Conservation (phyloP, 1,284 basidiomycete species). For the Anthracocystis walkeri region DNA sequence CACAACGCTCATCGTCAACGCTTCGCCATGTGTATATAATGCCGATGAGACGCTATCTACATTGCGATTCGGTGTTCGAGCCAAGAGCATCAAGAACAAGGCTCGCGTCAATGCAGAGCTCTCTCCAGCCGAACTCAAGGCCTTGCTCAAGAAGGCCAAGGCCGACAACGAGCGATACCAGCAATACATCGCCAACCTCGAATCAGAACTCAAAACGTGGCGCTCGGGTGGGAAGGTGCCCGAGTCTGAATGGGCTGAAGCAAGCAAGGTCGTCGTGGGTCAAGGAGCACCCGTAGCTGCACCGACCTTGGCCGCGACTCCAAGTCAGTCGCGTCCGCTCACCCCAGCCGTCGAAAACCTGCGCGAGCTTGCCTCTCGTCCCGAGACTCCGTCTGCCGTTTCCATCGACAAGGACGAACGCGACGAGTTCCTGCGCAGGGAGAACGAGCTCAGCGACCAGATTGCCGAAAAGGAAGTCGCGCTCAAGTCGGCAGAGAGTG, state of each 20-base stretch:
- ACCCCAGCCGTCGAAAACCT: conserved; percentile 84
- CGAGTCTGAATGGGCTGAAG: conserved; percentile 82
- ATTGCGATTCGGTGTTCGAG: conserved; percentile 91
- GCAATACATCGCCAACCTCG: conserved; percentile 87
- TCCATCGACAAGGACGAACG: conserved; percentile 94
- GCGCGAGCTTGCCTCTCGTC: conserved; percentile 73
- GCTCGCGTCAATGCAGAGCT: conserved; percentile 98
- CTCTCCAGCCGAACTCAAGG: conserved; percentile 94
- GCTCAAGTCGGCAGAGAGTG: conserved; percentile 55
- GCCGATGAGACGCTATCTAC: conserved; percentile 97
- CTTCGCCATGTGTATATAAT: conserved; percentile 96
- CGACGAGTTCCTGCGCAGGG: conserved; percentile 94
- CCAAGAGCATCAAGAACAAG: conserved; percentile 99
- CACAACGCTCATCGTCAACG: conserved; percentile 98
- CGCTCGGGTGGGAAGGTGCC: conserved; percentile 87
- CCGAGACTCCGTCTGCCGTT: conserved; percentile 78
- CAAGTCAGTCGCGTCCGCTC: conserved; percentile 72
- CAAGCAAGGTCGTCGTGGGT: conserved; percentile 74
- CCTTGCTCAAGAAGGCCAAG: conserved; percentile 88
- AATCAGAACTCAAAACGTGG: conserved; percentile 92
- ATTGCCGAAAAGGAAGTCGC: conserved; percentile 80
- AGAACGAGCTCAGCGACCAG: conserved; percentile 95
- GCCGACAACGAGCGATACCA: conserved; percentile 85
- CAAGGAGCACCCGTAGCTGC: conserved; percentile 52
- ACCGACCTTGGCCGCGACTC: conserved; percentile 56